Conservation (phyloP, 352 stramenopile species). For the Phytophthora tubulina region DNA sequence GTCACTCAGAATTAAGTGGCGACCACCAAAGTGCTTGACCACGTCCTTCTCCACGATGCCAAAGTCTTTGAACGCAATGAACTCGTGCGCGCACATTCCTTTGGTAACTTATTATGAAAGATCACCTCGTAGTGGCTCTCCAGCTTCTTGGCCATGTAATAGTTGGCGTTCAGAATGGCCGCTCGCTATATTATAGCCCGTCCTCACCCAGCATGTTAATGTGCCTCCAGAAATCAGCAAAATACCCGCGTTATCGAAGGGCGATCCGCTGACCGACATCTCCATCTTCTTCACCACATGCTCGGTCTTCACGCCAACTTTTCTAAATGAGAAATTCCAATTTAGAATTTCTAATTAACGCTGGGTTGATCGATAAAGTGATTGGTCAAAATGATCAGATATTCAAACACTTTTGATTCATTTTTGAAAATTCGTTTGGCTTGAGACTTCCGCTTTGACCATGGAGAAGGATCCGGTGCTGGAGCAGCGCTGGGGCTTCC, state of each 20-base stretch:
- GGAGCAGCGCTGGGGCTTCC: neutral
- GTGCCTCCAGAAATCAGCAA: conserved; percentile 99
- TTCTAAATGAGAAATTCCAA: too few relatives aligned
- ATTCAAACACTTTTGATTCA: too few relatives aligned
- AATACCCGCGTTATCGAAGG: conserved; percentile 98
- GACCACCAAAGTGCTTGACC: conserved; percentile 88
- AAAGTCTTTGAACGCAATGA: conserved; percentile 97
- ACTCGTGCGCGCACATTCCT: conserved; percentile 98
- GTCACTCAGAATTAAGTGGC: too few relatives aligned
- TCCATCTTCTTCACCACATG: conserved; percentile 78
- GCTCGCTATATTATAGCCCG: conserved; percentile 92
- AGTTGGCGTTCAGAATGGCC: conserved; percentile 99
- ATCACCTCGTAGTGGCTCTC: conserved; percentile 96
- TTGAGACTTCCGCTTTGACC: too few relatives aligned
- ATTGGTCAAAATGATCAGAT: too few relatives aligned
- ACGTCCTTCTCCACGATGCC: conserved; percentile 98
- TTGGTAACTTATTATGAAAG: conserved; percentile 96
- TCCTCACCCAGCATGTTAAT: conserved; percentile 99
- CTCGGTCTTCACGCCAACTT: conserved; percentile 79
- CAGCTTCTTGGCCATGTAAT: conserved; percentile 96
- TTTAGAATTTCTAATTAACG: too few relatives aligned
- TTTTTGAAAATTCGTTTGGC: too few relatives aligned
- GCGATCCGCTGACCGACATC: conserved; percentile 94
- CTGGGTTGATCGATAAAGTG: too few relatives aligned
- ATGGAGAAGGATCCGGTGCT: too few relatives aligned